Conservation (phyloP, 768 basidiomycete species). For the Hypholoma fasciculare region DNA sequence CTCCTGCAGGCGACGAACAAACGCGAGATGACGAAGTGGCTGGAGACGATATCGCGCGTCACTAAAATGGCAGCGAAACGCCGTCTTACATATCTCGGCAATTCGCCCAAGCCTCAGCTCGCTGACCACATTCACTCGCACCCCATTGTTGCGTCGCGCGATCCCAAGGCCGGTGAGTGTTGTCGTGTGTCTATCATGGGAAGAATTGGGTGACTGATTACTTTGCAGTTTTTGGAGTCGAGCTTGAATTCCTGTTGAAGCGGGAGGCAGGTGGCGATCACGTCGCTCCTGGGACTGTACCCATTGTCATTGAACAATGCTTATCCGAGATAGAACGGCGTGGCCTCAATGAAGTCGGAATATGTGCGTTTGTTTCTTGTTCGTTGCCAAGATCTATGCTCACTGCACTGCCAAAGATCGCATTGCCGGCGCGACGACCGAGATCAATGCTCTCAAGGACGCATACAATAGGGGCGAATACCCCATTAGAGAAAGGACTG, state of each 20-base stretch:
- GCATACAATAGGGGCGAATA: constrained; percentile 74
- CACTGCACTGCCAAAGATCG: constrained; percentile 52
- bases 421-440: constrained; percentile 73
- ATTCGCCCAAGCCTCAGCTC: constrained; percentile 69
- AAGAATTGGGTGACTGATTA: constrained; percentile 8
- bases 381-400: background rate
- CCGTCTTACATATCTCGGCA: constrained; percentile 78
- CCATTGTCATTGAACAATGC: constrained; percentile 64
- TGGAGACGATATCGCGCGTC: constrained; percentile 69
- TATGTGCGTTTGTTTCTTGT: constrained; percentile 53
- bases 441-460: constrained; percentile 70
- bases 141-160: constrained; percentile 57
- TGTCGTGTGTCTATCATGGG: background rate
- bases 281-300: constrained; percentile 58
- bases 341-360: constrained; percentile 79
- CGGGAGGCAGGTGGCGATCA: constrained; percentile 58
- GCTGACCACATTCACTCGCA: constrained; percentile 73
- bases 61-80: constrained; percentile 76
- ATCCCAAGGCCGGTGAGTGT: constrained; percentile 71
- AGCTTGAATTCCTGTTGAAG: constrained; percentile 64
- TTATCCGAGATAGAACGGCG: constrained; percentile 71
- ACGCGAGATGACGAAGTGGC: constrained; percentile 76
- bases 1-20: constrained; percentile 72
- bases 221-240: constrained; percentile 70
- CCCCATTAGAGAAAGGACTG: constrained; percentile 58